Percentiles rank a stretch among this genome's conserved stretches.
phyloP scores from a whole-genome alignment of 2,329 filamentous ascomycete species.

The Penicillium verrucosum region DNA sequence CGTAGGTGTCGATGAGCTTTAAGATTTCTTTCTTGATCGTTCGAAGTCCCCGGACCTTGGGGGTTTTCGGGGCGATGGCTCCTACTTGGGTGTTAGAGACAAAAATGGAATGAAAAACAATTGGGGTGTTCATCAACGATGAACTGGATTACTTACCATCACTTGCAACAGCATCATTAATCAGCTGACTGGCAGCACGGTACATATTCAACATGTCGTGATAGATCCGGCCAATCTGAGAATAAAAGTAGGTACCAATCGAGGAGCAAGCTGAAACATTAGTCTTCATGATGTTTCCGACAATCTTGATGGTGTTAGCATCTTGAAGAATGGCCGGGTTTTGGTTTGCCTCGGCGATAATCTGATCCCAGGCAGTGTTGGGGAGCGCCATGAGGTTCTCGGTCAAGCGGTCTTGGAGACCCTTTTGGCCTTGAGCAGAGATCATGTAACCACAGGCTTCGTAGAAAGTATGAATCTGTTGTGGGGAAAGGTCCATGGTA shows the following conservation, averaged over 20 bases:
- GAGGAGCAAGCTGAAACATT: slow-evolving; percentile 98
- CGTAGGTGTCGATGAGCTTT: slow-evolving; percentile 96
- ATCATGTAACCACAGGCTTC: slow-evolving; percentile 99
- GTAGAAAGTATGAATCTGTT: slow-evolving; percentile 98
- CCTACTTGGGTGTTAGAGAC: slow-evolving; percentile 48
- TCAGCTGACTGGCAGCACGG: slow-evolving; percentile 90
- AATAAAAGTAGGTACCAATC: slow-evolving; percentile 95
- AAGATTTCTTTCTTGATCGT: slow-evolving; percentile 99
- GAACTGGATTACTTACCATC: slow-evolving; percentile 60
- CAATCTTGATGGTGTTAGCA: slow-evolving; percentile 92
- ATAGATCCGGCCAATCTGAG: slow-evolving; percentile 95
- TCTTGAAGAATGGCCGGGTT: slow-evolving; percentile 87
- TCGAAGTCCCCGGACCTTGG: slow-evolving; percentile 86
- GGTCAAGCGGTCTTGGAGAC: slow-evolving; percentile 86
- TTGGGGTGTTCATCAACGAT: neutral
- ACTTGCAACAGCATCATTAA: slow-evolving; percentile 83
- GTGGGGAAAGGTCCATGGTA: slow-evolving; percentile 88
- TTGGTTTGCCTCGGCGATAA: slow-evolving; percentile 81
- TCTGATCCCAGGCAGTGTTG: slow-evolving; percentile 91
- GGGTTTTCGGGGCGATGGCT: slow-evolving; percentile 94
- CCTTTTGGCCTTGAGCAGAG: slow-evolving; percentile 91
- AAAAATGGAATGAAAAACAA: neutral
- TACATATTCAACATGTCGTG: slow-evolving; percentile 99
- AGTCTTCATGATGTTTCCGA: slow-evolving; percentile 99
- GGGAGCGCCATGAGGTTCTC: slow-evolving; percentile 89